These are phyloP conservation scores for Beverwykella pulmonaria DNA, from an alignment of 495 filamentous ascomycete genomes.

Conservation along the genomic window DNA sequence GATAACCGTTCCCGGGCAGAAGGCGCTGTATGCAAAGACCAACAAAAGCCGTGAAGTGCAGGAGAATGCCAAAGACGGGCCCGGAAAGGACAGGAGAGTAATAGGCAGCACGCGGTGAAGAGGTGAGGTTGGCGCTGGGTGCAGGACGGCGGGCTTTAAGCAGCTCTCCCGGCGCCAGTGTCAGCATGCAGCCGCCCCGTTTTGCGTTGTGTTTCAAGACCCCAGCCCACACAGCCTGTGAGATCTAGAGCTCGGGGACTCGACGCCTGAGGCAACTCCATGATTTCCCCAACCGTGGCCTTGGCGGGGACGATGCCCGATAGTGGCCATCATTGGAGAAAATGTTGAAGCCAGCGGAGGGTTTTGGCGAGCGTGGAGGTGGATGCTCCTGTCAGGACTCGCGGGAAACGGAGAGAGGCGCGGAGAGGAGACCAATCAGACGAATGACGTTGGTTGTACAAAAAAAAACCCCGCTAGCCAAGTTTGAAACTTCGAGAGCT, in stretches of 20 bases:
- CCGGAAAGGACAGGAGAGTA: neutral
- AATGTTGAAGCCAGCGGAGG: neutral
- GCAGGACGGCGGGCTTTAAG: conserved; percentile 10
- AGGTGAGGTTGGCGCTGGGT: conserved; percentile 13
- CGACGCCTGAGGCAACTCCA: conserved; percentile 13
- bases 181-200: conserved; percentile 27
- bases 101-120: conserved; percentile 2
- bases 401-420: too few species aligned
- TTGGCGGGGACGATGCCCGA: neutral
- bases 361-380: neutral
- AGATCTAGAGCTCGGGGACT: neutral
- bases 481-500: neutral
- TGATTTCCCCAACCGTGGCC: neutral
- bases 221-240: conserved; percentile 17
- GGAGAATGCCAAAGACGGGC: conserved; percentile 2
- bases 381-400: neutral
- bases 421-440: neutral
- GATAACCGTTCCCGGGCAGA: neutral
- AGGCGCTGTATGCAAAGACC: neutral
- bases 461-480: neutral
- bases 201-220: conserved; percentile 30
- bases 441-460: conserved; percentile 1
- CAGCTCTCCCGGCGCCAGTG: conserved; percentile 4
- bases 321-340: neutral
- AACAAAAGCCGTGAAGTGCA: neutral